Conservation (phyloP, 768 basidiomycete genomes). For the Nidula microcarpa region DNA sequence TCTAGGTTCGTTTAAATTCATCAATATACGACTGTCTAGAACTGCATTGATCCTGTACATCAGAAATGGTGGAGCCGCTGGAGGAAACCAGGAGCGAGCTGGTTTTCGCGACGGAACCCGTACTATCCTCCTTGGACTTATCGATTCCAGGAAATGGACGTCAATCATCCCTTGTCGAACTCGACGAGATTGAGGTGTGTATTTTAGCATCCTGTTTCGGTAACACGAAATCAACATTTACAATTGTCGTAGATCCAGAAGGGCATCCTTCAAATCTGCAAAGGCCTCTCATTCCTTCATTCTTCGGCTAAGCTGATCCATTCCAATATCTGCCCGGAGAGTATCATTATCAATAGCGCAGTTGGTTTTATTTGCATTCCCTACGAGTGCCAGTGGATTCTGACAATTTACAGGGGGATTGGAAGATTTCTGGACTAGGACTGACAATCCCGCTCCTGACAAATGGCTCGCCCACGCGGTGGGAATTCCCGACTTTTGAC, state of each 20-base stretch:
- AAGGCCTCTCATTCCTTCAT: slow-evolving; percentile 88
- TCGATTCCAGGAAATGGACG: slow-evolving; percentile 67
- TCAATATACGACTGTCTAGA: slow-evolving; percentile 1
- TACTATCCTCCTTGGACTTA: slow-evolving; percentile 77
- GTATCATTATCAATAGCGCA: slow-evolving; percentile 83
- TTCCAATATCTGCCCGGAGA: slow-evolving; percentile 84
- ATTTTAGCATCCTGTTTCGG: not conserved
- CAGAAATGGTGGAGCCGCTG: slow-evolving; percentile 96
- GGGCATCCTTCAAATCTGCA: slow-evolving; percentile 90
- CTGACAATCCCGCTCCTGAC: slow-evolving; percentile 76
- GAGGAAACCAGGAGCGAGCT: slow-evolving; percentile 90
- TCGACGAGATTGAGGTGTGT: slow-evolving; percentile 92
- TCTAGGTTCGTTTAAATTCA: slow-evolving; percentile 49
- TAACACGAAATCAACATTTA: not conserved
- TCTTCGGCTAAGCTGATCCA: slow-evolving; percentile 90
- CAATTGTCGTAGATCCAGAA: slow-evolving; percentile 74
- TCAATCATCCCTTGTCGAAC: slow-evolving; percentile 60
- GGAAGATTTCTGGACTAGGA: slow-evolving; percentile 93
- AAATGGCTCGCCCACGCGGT: slow-evolving; percentile 72
- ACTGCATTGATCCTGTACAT: slow-evolving; percentile 3
- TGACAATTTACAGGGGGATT: slow-evolving; percentile 70
- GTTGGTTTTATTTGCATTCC: slow-evolving; percentile 44
- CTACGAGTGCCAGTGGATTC: not conserved
- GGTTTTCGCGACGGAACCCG: slow-evolving; percentile 89
- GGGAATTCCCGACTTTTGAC: slow-evolving; percentile 92